A percentile compares a stretch with the other conserved stretches of the same genome.
Conservation (phyloP, 768 basidiomycete genomes). For the Termitomyces sp. region DNA sequence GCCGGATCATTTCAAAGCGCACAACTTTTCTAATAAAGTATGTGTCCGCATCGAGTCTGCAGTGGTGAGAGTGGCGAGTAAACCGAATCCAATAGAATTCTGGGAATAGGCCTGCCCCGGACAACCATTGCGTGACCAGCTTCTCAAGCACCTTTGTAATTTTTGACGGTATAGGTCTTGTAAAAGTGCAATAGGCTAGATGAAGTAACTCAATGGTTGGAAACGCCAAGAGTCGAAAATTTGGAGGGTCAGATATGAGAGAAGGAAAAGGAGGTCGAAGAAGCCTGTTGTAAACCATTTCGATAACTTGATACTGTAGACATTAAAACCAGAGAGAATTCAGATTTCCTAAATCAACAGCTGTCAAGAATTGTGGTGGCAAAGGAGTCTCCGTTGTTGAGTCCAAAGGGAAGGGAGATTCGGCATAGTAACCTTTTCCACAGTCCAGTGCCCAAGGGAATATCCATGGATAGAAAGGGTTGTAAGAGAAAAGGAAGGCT, state of each 20-base stretch:
- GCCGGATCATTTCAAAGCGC: neutral
- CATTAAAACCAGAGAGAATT: slow-evolving; percentile 34
- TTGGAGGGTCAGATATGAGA: slow-evolving; percentile 32
- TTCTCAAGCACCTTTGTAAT: slow-evolving; percentile 17
- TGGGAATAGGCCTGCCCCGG: slow-evolving; percentile 18
- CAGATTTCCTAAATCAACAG: slow-evolving; percentile 27
- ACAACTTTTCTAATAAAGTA: slow-evolving; percentile 17
- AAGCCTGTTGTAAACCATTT: neutral
- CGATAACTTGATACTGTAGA: slow-evolving; percentile 17
- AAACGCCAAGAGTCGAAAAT: slow-evolving; percentile 25
- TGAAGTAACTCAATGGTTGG: slow-evolving; percentile 31
- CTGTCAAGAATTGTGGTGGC: slow-evolving; percentile 25
- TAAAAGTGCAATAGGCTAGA: slow-evolving; percentile 19
- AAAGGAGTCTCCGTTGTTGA: slow-evolving; percentile 21
- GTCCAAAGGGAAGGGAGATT: slow-evolving; percentile 27
- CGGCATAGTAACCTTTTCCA: slow-evolving; percentile 16
- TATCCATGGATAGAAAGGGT: slow-evolving; percentile 29
- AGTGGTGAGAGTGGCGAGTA: slow-evolving; percentile 14
- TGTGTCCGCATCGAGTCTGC: slow-evolving; percentile 5
- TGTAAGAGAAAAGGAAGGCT: slow-evolving; percentile 20
- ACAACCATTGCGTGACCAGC: slow-evolving; percentile 18
- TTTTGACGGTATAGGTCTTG: slow-evolving; percentile 16
- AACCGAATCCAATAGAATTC: slow-evolving; percentile 27
- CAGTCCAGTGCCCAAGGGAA: slow-evolving; percentile 20
- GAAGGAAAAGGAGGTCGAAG: slow-evolving; percentile 25